Conservation (phyloP, 306 rosid genomes). For the Ammopiptanthus mongolicus region DNA sequence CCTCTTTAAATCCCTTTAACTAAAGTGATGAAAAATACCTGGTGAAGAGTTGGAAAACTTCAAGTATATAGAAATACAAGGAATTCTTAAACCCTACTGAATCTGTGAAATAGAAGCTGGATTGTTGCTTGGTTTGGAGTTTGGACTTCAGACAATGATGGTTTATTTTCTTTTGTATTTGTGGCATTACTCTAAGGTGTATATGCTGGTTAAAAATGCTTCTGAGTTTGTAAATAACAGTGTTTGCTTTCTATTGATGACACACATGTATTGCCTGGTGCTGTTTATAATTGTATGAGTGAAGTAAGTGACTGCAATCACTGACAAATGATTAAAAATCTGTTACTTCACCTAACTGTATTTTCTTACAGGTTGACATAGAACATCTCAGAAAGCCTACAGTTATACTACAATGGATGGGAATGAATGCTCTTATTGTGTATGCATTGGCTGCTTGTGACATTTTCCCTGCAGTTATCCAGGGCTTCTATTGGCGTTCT, state of each 20-base stretch:
- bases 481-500: conserved; percentile 71
- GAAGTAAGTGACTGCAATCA: not conserved
- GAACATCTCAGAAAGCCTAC: conserved; percentile 48
- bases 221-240: not conserved
- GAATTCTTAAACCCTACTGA: not conserved
- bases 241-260: not conserved
- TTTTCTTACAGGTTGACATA: conserved; percentile 56
- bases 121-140: conserved; percentile 2
- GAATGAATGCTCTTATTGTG: conserved; percentile 71
- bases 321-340: not conserved
- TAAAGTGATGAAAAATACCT: not conserved
- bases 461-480: conserved; percentile 57
- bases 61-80: not conserved
- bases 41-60: not conserved
- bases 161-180: not conserved
- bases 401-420: conserved; percentile 65
- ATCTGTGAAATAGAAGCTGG: not conserved
- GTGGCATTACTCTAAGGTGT: not conserved
- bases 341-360: conserved; percentile 14
- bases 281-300: not conserved
- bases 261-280: not conserved
- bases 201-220: not conserved
- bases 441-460: conserved; percentile 74
- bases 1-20: not conserved
- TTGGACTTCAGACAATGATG: not conserved